Evolutionary conservation across 2,329 filamentous ascomycete species (phyloP).

Genomic region (Didymella lethalis): DNA sequence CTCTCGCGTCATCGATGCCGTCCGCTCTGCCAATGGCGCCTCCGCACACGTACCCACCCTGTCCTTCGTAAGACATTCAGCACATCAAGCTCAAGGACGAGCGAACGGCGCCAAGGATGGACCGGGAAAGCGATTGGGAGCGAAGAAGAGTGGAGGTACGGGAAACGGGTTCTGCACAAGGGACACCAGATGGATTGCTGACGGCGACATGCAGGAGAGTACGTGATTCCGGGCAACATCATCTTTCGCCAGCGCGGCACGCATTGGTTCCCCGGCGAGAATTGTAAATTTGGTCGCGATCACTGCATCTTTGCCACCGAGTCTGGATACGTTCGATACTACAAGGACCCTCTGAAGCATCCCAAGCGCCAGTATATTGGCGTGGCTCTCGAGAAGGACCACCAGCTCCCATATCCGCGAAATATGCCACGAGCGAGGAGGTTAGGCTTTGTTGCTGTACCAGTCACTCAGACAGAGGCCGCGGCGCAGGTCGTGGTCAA

Average conservation of each 20-base stretch:
- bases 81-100: conserved; percentile 70
- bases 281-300: conserved; percentile 92
- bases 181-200: conserved; percentile 9
- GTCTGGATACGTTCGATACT: conserved; percentile 94
- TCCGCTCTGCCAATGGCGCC: conserved; percentile 46
- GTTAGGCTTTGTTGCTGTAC: conserved; percentile 73
- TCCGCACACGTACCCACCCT: conserved; percentile 46
- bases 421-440: conserved; percentile 78
- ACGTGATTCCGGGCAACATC: conserved; percentile 94
- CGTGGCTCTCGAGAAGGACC: conserved; percentile 82
- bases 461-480: conserved; percentile 35
- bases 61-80: conserved; percentile 65
- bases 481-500: conserved; percentile 31
- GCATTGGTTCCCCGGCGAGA: conserved; percentile 93
- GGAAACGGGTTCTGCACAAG: not conserved
- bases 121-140: conserved; percentile 86
- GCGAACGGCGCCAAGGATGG: conserved; percentile 76
- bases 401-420: conserved; percentile 77
- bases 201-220: conserved; percentile 70
- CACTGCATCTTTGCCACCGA: conserved; percentile 92
- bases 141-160: conserved; percentile 87
- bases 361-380: conserved; percentile 94
- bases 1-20: conserved; percentile 41
- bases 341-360: conserved; percentile 83
- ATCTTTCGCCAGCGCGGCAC: conserved; percentile 97